These are phyloP conservation scores for Metarhizium humberi DNA, from an alignment of 2,329 filamentous ascomycete genomes.

Conservation along the genomic window DNA sequence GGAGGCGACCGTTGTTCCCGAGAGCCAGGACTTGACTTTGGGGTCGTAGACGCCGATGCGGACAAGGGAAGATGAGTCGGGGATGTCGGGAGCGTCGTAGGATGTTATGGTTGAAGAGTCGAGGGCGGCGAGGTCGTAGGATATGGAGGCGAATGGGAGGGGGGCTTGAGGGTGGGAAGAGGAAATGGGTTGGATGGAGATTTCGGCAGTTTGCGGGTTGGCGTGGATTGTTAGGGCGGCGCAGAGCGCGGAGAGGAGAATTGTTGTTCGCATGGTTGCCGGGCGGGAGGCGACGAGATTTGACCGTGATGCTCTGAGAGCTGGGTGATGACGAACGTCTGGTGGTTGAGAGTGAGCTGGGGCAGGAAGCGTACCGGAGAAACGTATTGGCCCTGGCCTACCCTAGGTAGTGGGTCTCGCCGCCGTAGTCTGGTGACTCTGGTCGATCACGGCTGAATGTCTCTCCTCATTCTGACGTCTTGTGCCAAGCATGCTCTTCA, in stretches of 20 bases:
- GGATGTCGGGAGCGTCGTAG: conserved; percentile 48
- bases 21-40: conserved; percentile 36
- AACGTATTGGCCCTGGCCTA: too few species aligned
- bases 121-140: conserved; percentile 39
- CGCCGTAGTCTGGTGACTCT: background rate
- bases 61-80: conserved; percentile 36
- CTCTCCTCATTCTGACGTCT: too few species aligned
- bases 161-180: conserved; percentile 17
- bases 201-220: conserved; percentile 34
- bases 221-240: conserved; percentile 30
- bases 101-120: conserved; percentile 37
- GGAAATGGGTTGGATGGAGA: conserved; percentile 45
- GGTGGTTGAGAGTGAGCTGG: too few species aligned
- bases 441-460: background rate
- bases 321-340: too few species aligned
- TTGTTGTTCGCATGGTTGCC: conserved; percentile 30
- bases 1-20: conserved; percentile 46
- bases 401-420: background rate
- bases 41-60: conserved; percentile 50
- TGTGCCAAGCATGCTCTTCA: too few species aligned
- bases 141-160: conserved; percentile 44
- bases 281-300: background rate
- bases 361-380: too few species aligned
- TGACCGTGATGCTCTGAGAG: background rate
- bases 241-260: conserved; percentile 32